These are phyloP conservation scores for Pichia sp. DNA, from an alignment of 1,139 yeast genomes.

Conservation along the genomic window DNA sequence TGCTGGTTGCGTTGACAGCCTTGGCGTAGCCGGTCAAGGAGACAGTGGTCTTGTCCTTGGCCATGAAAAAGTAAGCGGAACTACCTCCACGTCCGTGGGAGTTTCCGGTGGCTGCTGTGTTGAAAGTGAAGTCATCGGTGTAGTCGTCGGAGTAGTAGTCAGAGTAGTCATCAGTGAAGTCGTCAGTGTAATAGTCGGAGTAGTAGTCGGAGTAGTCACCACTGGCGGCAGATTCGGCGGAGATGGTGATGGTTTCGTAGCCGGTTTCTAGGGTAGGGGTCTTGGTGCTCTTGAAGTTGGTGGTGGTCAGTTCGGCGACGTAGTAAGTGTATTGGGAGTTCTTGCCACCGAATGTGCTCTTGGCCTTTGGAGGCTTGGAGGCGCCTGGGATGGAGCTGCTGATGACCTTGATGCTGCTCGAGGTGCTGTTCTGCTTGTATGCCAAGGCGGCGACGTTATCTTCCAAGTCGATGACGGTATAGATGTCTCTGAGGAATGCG, in stretches of 20 bases:
- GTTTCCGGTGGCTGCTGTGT: not conserved
- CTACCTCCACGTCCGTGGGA: too few relatives aligned
- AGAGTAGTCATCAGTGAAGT: not conserved
- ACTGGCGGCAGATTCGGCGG: not conserved
- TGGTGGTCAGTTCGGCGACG: not conserved
- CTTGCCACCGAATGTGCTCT: not conserved
- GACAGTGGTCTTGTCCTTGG: not conserved
- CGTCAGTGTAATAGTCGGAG: not conserved
- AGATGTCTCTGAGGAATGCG: slow-evolving; percentile 42
- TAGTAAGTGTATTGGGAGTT: not conserved
- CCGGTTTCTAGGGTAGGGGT: not conserved
- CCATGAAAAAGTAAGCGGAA: not conserved
- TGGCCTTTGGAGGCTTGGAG: not conserved
- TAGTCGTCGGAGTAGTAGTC: not conserved
- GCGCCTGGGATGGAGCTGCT: slow-evolving; percentile 3
- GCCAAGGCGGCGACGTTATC: slow-evolving; percentile 40
- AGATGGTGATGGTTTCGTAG: not conserved
- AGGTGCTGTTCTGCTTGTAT: slow-evolving; percentile 9
- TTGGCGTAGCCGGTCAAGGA: not conserved
- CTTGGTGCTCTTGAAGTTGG: not conserved
- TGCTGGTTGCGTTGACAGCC: not conserved
- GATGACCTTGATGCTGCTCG: not conserved
- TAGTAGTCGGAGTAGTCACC: not conserved
- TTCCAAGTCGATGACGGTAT: slow-evolving; percentile 44
- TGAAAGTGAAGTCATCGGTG: too few relatives aligned